Conservation (phyloP, 1,284 basidiomycete genomes). For the Sanghuangporus baumii region DNA sequence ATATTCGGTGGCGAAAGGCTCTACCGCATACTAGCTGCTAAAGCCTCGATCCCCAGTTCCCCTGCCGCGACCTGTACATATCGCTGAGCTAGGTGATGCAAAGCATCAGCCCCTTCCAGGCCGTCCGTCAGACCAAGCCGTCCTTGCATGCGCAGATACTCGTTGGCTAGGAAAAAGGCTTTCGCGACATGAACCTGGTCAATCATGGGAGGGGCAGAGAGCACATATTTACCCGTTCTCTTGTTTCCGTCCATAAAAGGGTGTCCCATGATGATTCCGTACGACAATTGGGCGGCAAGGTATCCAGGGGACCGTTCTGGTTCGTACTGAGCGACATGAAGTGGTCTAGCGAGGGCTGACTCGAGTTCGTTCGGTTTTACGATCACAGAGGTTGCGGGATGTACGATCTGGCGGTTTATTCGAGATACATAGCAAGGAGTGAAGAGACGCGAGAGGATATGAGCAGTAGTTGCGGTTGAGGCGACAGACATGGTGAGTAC, state of each 20-base stretch:
- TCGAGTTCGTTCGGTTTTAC: slow-evolving; percentile 34
- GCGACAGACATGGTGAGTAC: too few species aligned
- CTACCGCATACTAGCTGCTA: neutral
- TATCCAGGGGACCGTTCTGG: slow-evolving; percentile 25
- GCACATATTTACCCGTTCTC: slow-evolving; percentile 21
- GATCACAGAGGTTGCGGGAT: slow-evolving; percentile 26
- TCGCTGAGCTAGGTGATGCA: neutral
- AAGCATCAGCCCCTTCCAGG: slow-evolving; percentile 5
- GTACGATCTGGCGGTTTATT: slow-evolving; percentile 32
- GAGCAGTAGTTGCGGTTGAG: slow-evolving; percentile 18
- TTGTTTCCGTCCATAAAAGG: slow-evolving; percentile 29
- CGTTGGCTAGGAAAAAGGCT: slow-evolving; percentile 25
- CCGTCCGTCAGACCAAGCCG: slow-evolving; percentile 17
- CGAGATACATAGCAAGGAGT: slow-evolving; percentile 28
- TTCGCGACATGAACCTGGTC: neutral
- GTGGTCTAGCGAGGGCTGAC: slow-evolving; percentile 30
- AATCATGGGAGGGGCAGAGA: neutral
- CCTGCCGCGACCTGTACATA: slow-evolving; percentile 5
- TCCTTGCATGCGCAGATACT: slow-evolving; percentile 22
- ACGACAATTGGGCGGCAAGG: slow-evolving; percentile 25
- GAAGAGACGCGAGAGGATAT: slow-evolving; percentile 29
- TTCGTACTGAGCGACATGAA: slow-evolving; percentile 29
- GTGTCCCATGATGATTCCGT: slow-evolving; percentile 27
- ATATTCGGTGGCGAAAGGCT: too few species aligned
- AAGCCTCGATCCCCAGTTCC: neutral